These are phyloP conservation scores for Bryoglossum gracile DNA, from an alignment of 495 filamentous ascomycete species.

Conservation along the genomic window DNA sequence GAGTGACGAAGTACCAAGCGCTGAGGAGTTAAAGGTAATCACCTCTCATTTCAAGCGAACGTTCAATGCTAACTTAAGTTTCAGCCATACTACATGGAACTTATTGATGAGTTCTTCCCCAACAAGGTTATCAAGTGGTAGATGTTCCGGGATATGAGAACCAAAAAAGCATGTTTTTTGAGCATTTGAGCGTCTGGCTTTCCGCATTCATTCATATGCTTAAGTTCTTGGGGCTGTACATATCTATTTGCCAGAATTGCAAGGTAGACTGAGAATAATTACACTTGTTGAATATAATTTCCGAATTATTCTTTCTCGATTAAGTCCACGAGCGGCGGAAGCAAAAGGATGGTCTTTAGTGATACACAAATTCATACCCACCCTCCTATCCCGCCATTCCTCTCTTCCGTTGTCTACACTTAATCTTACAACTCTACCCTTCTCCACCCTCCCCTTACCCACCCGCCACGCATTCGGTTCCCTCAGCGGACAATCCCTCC, in stretches of 20 bases:
- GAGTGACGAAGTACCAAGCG: slow-evolving; percentile 69
- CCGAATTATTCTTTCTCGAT: neutral
- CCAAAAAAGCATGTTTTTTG: neutral
- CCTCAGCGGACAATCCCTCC: neutral
- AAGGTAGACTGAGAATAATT: neutral
- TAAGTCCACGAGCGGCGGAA: no score
- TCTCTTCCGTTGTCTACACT: no score
- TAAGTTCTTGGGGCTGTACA: neutral
- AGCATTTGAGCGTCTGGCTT: neutral
- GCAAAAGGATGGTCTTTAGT: no score
- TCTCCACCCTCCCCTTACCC: no score
- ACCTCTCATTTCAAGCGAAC: neutral
- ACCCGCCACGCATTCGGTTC: neutral
- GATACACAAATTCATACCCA: no score
- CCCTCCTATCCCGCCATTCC: no score
- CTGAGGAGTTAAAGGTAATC: slow-evolving; percentile 61
- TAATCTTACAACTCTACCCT: no score
- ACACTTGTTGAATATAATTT: neutral
- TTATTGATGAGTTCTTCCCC: slow-evolving; percentile 83
- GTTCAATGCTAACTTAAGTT: neutral
- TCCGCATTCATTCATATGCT: neutral
- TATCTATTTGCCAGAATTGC: neutral
- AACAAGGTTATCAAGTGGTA: slow-evolving; percentile 72
- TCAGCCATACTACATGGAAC: slow-evolving; percentile 72
- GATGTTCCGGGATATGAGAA: neutral